Evolutionary conservation across 345 rosid genomes (phyloP).

Genomic region (Passiflora organensis): DNA sequence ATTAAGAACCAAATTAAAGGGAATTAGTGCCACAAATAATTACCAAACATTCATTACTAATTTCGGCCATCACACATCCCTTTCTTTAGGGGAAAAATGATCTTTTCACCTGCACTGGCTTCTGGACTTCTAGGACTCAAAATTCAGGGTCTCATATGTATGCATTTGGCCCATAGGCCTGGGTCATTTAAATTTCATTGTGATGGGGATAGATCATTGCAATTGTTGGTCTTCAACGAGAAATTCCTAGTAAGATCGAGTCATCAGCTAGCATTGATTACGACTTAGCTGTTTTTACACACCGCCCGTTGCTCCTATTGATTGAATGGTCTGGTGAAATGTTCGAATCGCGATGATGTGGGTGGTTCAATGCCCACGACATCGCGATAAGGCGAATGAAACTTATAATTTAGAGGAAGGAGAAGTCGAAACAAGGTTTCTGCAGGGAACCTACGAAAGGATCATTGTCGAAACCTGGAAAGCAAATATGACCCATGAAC

Average conservation of each 20-base stretch:
- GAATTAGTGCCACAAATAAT: no score
- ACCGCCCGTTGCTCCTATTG: slow-evolving; percentile 8
- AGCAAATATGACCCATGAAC: neutral
- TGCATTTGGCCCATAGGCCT: no score
- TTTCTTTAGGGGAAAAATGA: no score
- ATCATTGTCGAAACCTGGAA: neutral
- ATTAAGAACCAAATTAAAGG: no score
- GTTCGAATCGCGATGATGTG: neutral
- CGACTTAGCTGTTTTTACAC: neutral
- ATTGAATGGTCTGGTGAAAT: slow-evolving; percentile 6
- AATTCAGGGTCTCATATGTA: no score
- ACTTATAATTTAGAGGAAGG: neutral
- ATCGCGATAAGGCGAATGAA: neutral
- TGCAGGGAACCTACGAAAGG: neutral
- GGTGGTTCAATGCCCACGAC: neutral
- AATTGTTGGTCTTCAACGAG: slow-evolving; percentile 2
- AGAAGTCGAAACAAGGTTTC: neutral
- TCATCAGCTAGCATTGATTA: slow-evolving; percentile 1
- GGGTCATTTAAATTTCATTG: neutral
- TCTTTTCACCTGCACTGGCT: no score
- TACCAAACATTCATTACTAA: no score
- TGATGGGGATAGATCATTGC: slow-evolving; percentile 3
- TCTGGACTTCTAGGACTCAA: no score
- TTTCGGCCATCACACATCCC: no score
- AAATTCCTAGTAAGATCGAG: neutral